Percentiles rank a stretch among this genome's conserved stretches.
phyloP scores from a whole-genome alignment of 192 early-diverging fungal species.

The Coemansia sp. region DNA sequence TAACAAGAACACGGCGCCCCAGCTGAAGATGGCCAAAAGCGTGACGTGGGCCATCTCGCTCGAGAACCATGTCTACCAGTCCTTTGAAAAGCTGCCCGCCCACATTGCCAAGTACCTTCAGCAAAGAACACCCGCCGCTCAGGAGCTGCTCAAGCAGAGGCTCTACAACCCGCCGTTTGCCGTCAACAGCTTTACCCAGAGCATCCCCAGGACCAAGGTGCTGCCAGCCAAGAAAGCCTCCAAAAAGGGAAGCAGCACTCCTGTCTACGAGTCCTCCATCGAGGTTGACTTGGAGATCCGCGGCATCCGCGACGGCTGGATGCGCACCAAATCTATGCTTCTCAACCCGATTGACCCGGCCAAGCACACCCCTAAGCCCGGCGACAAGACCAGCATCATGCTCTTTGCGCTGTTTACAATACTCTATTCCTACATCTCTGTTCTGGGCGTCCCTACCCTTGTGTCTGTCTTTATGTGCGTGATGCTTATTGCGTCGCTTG shows the following conservation, averaged over 20 bases:
- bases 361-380: neutral
- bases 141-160: neutral
- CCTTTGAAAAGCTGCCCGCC: neutral
- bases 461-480: neutral
- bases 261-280: neutral
- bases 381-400: neutral
- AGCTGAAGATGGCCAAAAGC: neutral
- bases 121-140: neutral
- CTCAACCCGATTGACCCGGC: neutral
- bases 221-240: neutral
- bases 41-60: constrained; percentile 4
- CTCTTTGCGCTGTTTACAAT: neutral
- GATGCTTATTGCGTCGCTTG: neutral
- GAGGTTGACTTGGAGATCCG: constrained; percentile 1
- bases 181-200: constrained; percentile 4
- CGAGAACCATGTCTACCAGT: constrained; percentile 1
- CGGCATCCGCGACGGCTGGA: constrained; percentile 2
- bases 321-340: neutral
- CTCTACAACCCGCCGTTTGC: constrained; percentile 1
- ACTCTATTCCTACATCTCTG: neutral
- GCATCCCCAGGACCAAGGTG: neutral
- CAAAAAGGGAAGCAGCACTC: neutral
- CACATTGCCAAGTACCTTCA: neutral
- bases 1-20: no score
- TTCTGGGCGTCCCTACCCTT: neutral